These are phyloP conservation scores for Orbilia blumenaviensis DNA, from an alignment of 2,329 filamentous ascomycete species.

Conservation along the genomic window DNA sequence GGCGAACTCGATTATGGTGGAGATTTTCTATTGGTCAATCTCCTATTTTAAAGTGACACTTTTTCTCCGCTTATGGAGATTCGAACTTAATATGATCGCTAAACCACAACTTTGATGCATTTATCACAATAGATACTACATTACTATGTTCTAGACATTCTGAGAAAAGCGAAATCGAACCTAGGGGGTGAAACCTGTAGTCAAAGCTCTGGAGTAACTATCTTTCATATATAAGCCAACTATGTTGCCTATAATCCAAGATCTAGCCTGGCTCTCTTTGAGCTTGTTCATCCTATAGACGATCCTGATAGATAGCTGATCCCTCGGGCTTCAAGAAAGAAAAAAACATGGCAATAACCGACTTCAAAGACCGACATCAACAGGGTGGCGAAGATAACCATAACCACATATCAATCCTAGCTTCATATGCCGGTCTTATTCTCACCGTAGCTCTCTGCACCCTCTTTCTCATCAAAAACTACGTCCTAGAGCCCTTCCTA, in stretches of 20 bases:
- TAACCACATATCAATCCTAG: conserved; percentile 12
- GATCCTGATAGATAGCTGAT: background rate
- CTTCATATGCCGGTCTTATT: conserved; percentile 20
- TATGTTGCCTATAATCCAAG: no score
- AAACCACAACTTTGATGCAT: background rate
- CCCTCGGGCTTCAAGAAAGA: background rate
- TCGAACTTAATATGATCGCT: background rate
- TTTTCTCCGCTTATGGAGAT: conserved; percentile 8
- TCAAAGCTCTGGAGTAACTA: no score
- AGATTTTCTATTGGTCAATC: background rate
- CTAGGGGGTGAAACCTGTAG: background rate
- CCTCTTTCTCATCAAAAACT: conserved; percentile 25
- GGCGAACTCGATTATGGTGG: background rate
- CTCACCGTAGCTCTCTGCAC: conserved; percentile 13
- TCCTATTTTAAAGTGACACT: background rate
- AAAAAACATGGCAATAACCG: conserved; percentile 1
- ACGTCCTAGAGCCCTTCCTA: conserved; percentile 23
- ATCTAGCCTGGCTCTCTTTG: no score
- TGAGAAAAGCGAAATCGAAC: background rate
- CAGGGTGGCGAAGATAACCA: background rate
- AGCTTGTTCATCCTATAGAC: no score
- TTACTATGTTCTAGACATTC: conserved; percentile 1
- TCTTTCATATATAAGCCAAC: background rate
- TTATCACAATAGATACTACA: background rate
- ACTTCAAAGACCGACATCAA: conserved; percentile 2